These are phyloP conservation scores for Jackrogersella multiformis DNA, from an alignment of 495 filamentous ascomycete species.

Conservation along the genomic window DNA sequence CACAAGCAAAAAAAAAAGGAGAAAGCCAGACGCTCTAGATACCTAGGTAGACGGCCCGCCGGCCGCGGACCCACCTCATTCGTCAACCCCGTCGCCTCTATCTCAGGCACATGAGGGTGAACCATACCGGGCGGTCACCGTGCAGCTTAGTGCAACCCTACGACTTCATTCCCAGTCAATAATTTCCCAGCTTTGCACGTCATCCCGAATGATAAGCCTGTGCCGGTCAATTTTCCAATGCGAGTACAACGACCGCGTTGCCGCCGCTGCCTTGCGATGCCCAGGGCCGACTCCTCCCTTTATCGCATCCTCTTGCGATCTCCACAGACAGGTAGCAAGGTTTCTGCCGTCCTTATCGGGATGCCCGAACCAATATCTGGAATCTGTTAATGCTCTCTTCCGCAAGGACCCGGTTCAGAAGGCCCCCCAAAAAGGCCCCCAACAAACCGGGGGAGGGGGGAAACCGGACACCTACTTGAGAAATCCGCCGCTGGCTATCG, in stretches of 20 bases:
- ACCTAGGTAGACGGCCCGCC: conserved; percentile 22
- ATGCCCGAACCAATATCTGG: conserved; percentile 81
- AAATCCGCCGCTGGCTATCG: conserved; percentile 79
- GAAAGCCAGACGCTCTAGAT: not conserved
- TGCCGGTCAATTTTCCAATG: conserved; percentile 72
- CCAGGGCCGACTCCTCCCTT: conserved; percentile 70
- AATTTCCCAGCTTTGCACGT: conserved; percentile 65
- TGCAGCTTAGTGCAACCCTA: conserved; percentile 45
- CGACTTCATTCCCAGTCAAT: conserved; percentile 61
- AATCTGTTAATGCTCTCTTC: conserved; percentile 37
- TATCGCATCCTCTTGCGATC: conserved; percentile 72
- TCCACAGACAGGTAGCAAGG: conserved; percentile 82
- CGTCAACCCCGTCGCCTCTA: conserved; percentile 39
- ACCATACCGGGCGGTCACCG: conserved; percentile 31
- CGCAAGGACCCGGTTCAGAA: conserved; percentile 16
- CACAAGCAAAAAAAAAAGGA: conserved; percentile 33
- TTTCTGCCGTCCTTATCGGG: conserved; percentile 72
- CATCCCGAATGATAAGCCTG: conserved; percentile 67
- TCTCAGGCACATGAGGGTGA: conserved; percentile 32
- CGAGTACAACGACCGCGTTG: conserved; percentile 61
- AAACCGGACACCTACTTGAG: conserved; percentile 66
- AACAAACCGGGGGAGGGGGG: conserved; percentile 4
- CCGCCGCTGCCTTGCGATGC: conserved; percentile 61
- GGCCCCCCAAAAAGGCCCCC: too few species aligned
- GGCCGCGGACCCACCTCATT: conserved; percentile 40